Percentiles rank a stretch among this genome's conserved stretches.
Evolutionary conservation across 78 protist species (phyloP).

Genomic region (Guillardia theta): DNA sequence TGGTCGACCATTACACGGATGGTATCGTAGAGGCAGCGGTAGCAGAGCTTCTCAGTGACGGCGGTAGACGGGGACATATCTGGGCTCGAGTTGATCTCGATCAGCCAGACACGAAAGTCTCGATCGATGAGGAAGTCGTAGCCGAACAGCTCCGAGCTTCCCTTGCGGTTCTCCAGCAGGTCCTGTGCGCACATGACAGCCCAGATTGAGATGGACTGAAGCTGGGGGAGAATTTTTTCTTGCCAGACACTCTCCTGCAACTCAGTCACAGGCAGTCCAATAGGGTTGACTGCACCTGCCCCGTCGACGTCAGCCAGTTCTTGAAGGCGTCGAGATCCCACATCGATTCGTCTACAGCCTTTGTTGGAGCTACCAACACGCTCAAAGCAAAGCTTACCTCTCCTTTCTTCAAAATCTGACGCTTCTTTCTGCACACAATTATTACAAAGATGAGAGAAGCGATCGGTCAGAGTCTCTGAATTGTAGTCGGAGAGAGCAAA

Average conservation of each 20-base stretch:
- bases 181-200: slow-evolving; percentile 9
- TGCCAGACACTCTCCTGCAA: background rate
- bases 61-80: background rate
- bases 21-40: background rate
- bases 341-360: background rate
- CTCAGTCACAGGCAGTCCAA: background rate
- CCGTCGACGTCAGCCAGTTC: background rate
- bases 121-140: background rate
- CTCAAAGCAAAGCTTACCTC: background rate
- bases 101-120: background rate
- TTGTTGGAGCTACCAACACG: too few relatives aligned
- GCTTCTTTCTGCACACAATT: background rate
- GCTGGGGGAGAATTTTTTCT: background rate
- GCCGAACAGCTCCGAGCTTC: background rate
- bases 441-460: background rate
- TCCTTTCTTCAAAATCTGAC: background rate
- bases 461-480: background rate
- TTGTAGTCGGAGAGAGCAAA: background rate
- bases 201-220: background rate
- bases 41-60: background rate
- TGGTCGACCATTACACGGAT: background rate
- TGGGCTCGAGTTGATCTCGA: background rate
- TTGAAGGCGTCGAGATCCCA: background rate
- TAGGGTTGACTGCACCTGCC: background rate
- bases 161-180: background rate